These are phyloP conservation scores for Aphanomyces cochlioides DNA, from an alignment of 352 stramenopile species.

Conservation along the genomic window DNA sequence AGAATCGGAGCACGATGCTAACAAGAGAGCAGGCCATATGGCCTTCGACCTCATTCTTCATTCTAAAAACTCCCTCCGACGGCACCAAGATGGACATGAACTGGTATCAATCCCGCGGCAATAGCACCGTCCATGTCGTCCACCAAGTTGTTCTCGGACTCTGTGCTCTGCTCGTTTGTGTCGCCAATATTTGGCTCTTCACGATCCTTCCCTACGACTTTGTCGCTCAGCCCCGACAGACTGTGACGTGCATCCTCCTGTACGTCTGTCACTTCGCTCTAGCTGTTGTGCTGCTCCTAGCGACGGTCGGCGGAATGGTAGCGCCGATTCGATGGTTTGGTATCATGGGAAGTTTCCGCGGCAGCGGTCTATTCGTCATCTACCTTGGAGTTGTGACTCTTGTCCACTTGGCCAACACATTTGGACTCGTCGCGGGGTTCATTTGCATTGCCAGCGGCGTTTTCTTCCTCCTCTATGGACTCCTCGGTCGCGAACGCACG, in stretches of 20 bases:
- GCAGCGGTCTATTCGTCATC: conserved; percentile 11
- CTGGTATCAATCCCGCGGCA: conserved; percentile 3
- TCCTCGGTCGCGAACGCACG: not conserved
- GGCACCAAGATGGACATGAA: not conserved
- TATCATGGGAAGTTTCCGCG: conserved; percentile 9
- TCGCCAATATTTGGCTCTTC: not conserved
- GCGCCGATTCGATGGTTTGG: conserved; percentile 9
- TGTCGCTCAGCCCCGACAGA: not conserved
- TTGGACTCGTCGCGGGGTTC: conserved; percentile 5
- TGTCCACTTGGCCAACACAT: not conserved
- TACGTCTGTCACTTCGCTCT: not conserved
- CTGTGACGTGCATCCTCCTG: not conserved
- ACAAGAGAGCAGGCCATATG: not conserved
- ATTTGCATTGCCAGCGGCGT: conserved; percentile 1
- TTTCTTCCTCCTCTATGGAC: conserved; percentile 3
- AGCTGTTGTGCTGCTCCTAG: not conserved
- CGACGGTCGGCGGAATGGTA: not conserved
- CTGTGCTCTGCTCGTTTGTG: not conserved
- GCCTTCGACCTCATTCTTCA: not conserved
- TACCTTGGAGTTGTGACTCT: not conserved
- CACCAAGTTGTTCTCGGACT: not conserved
- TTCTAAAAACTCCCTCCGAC: not conserved
- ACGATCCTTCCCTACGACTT: not conserved
- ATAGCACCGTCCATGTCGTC: not conserved
- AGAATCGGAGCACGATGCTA: too few relatives aligned